Evolutionary conservation across 2,329 filamentous ascomycete species (phyloP), one percentile per base, ranked within the genome.

Genomic region (Hymenoscyphus scutula): DNA sequence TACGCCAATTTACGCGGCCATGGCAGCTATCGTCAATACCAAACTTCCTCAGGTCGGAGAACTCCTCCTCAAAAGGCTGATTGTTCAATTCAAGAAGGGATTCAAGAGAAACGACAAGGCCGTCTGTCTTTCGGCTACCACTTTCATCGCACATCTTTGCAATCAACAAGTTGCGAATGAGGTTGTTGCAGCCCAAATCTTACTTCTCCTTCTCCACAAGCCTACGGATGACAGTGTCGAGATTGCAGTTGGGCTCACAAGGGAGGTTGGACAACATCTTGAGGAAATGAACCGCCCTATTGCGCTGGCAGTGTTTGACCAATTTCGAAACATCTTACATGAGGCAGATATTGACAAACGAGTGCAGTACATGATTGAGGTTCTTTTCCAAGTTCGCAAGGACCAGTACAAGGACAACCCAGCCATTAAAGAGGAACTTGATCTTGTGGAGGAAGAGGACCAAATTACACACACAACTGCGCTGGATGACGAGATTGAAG

Each of bases 341-440:
- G 95, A 99, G 76, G 92, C 92, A 53, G 93, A 95, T 73, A 97
- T 99, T 75, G 94, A 98, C 74, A 97, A 97, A 81, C 85, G 95
- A 67, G 93, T 94, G n/a, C 95, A 99, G 78, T 99, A 98, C 77
- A 97, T 97, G 91, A 94, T 99, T 62, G 95, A 99, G 76, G 95
- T 98, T 5, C 79, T 99, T 53, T 99, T 99, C 75, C 93, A 99
- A 78, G 89, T 97, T 61, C 86, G 95, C 67, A 97, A 97, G 77
- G 94, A 98, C 77, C 90, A 90, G 71, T 99, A 96, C 81, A 97
- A 97, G 79, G 92, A 98, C 72, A 92, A 98, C 71, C 92, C 89
- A 19, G 89, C 92, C 0, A 81, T 98, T 70, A 93, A 88, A 75
- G 93, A 97, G 74, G 95, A 99, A 75, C 80, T 99, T 62, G 95